A percentile compares a stretch with the other conserved stretches of the same genome.
Conservation (phyloP, 2,329 filamentous ascomycete genomes). For the Phialophora tarda region DNA sequence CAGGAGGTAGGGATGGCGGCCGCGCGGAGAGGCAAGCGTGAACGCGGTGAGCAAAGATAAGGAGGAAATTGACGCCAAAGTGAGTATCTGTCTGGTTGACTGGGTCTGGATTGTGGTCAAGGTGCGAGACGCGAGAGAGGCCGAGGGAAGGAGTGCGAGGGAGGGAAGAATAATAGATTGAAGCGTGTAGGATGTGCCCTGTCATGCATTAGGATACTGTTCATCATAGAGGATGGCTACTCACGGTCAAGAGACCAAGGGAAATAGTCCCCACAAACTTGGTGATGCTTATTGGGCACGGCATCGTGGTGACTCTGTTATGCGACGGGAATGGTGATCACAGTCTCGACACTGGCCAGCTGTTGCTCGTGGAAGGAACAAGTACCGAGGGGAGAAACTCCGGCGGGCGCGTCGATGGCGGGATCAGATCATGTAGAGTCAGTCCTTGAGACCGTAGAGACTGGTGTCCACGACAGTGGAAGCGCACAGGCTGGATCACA, state of each 20-base stretch:
- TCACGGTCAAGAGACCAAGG: constrained; percentile 84
- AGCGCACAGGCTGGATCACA: not conserved
- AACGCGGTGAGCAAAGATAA: constrained; percentile 78
- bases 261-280: constrained; percentile 95
- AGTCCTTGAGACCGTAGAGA: not conserved
- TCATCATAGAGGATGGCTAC: constrained; percentile 44
- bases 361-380: not conserved
- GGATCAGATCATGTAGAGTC: constrained; percentile 9
- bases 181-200: constrained; percentile 90
- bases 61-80: constrained; percentile 71
- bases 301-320: constrained; percentile 29
- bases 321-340: not conserved
- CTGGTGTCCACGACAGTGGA: not conserved
- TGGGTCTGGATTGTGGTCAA: constrained; percentile 70
- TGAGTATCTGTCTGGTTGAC: constrained; percentile 68
- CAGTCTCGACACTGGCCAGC: not conserved
- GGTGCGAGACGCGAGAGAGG: constrained; percentile 71
- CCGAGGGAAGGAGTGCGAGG: constrained; percentile 79
- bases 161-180: constrained; percentile 78
- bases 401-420: constrained; percentile 10
- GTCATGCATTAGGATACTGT: constrained; percentile 20
- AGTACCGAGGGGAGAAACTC: not conserved
- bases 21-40: constrained; percentile 72
- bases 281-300: constrained; percentile 72
- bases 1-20: constrained; percentile 85